Evolutionary conservation across 331 rosid species (phyloP).

Genomic region (Acacia concinna): DNA sequence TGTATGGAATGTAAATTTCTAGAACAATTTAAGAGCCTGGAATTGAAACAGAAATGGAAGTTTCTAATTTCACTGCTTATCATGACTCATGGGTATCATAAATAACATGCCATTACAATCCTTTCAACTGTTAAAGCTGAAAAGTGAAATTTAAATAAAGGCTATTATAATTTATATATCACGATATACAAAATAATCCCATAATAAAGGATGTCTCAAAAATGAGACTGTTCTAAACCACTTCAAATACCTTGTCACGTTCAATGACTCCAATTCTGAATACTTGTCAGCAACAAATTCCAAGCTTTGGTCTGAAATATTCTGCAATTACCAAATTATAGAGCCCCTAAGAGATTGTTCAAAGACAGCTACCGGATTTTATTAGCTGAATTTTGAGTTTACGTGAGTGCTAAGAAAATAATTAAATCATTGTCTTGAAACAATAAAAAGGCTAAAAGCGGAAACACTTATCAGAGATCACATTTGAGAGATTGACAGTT

Average conservation of each 20-base stretch:
- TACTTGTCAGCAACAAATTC: conserved; percentile 63
- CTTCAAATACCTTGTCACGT: conserved; percentile 69
- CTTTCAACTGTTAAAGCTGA: conserved; percentile 11
- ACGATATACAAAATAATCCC: not conserved
- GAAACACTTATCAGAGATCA: not conserved
- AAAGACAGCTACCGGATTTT: conserved; percentile 2
- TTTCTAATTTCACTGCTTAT: not conserved
- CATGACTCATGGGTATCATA: not conserved
- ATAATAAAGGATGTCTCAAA: conserved; percentile 14
- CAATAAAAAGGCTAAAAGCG: not conserved
- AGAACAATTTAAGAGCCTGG: not conserved
- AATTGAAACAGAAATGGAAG: conserved; percentile 20
- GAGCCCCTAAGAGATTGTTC: conserved; percentile 24
- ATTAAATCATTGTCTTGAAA: not conserved
- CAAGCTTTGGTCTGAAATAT: conserved; percentile 58
- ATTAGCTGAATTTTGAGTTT: not conserved
- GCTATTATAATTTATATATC: conserved; percentile 2
- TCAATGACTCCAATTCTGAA: conserved; percentile 54
- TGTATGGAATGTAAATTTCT: conserved; percentile 4
- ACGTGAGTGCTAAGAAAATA: conserved; percentile 2
- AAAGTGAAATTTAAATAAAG: not conserved
- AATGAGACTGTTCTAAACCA: conserved; percentile 15
- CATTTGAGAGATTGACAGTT: not conserved
- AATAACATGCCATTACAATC: conserved; percentile 16
- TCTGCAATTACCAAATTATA: conserved; percentile 56